phyloP scores from a whole-genome alignment of 495 filamentous ascomycete genomes.

The Aspergillus baeticus region DNA sequence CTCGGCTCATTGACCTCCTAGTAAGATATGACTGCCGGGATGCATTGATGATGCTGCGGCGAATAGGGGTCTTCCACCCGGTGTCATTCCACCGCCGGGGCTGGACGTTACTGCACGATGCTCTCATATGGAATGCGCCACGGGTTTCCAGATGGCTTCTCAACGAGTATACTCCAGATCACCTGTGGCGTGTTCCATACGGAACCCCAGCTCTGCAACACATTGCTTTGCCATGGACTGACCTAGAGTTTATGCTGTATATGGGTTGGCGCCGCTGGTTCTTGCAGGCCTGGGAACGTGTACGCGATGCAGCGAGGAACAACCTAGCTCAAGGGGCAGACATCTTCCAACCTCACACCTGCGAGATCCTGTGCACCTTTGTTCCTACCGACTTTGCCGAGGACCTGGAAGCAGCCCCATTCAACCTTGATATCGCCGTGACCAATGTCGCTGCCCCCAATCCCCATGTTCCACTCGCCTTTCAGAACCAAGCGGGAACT shows the following conservation, averaged over 20 bases:
- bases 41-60: background rate
- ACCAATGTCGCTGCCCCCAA: background rate
- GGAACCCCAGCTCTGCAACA: background rate
- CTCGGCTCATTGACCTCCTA: background rate
- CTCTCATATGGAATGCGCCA: background rate
- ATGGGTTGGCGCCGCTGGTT: background rate
- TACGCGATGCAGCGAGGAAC: background rate
- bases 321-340: background rate
- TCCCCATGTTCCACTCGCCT: too few relatives aligned
- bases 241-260: background rate
- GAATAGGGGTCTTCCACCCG: background rate
- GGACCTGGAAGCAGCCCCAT: background rate
- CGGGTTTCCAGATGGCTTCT: background rate
- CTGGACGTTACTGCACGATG: background rate
- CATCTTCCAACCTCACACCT: background rate
- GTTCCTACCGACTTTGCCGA: background rate
- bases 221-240: background rate
- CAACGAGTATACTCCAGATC: background rate
- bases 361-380: background rate
- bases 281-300: background rate
- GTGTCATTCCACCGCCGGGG: background rate
- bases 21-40: too few relatives aligned
- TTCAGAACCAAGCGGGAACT: background rate
- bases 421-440: background rate
- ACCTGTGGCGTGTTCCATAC: background rate